Evolutionary conservation across 148 eudicot genomes (phyloP).

Genomic region (Camellia granthamiana): DNA sequence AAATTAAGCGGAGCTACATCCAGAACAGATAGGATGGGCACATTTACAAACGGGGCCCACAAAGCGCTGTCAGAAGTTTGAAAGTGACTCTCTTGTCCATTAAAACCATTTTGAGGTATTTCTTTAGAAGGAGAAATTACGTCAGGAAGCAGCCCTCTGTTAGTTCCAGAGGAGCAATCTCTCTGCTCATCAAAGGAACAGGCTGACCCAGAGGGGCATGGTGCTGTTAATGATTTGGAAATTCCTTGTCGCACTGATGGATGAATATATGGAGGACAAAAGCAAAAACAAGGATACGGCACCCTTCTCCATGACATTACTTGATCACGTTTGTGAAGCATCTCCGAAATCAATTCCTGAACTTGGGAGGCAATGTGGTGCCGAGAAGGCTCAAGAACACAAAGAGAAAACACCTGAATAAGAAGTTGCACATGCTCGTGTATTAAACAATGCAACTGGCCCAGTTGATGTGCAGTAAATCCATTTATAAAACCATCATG

Average conservation of each 20-base stretch:
- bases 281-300: slow-evolving; percentile 61
- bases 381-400: slow-evolving; percentile 71
- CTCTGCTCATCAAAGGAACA: slow-evolving; percentile 33
- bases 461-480: slow-evolving; percentile 78
- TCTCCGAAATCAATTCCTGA: slow-evolving; percentile 57
- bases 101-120: slow-evolving; percentile 19
- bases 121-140: slow-evolving; percentile 19
- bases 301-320: slow-evolving; percentile 50
- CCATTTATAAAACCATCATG: slow-evolving; percentile 40
- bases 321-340: slow-evolving; percentile 61
- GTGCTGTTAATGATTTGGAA: slow-evolving; percentile 25
- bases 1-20: slow-evolving; percentile 84
- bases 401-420: slow-evolving; percentile 76
- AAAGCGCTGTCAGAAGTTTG: slow-evolving; percentile 35
- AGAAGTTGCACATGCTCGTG: slow-evolving; percentile 96
- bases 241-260: slow-evolving; percentile 40
- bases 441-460: slow-evolving; percentile 70
- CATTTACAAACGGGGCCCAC: slow-evolving; percentile 55
- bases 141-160: slow-evolving; percentile 23
- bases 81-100: slow-evolving; percentile 21
- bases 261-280: slow-evolving; percentile 37
- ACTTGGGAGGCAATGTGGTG: slow-evolving; percentile 71
- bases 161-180: slow-evolving; percentile 26
- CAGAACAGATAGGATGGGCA: slow-evolving; percentile 62
- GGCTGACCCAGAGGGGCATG: slow-evolving; percentile 23